Base-by-base conservation (phyloP, 495 filamentous ascomycete species). In the Mycothermus thermophilus region DNA sequence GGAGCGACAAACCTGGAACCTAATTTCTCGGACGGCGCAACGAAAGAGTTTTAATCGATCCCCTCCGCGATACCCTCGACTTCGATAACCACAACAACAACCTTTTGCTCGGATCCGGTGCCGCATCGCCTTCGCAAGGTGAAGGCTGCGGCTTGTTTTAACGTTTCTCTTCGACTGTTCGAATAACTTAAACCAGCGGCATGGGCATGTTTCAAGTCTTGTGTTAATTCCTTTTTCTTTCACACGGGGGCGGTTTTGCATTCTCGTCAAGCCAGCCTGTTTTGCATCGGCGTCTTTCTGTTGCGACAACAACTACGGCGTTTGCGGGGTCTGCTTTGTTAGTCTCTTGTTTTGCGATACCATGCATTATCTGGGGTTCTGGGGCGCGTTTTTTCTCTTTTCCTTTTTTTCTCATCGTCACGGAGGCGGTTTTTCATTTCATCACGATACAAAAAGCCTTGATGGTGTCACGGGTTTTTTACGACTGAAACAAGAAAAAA, bases 271-370 rank as follows among this genome's bases (percentile, higher is more conserved):
- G 34, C 37, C 42, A 34, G 34, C 33, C 34, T 43, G 40, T 44
- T 38, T 49, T 56, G 50, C 55, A 56, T 56, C 52, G 52, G 50
- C 45, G 52, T 47, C 45, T 46, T n/a, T n/a, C n/a, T n/a, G n/a
- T n/a, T n/a, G n/a, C n/a, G n/a, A n/a, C n/a, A n/a, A n/a, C n/a
- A 27, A 54, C 52, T 50, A 42, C 55, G 55, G 52, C 47, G 46
- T 50, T 54, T 36, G 43, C 23, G 20, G 42, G 40, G 30, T 44
- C 48, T 47, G 48, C 16, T 37, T 44, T 45, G 22, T 44, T 33
- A 35, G 41, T 43, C 23, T 21, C 17, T 24, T 28, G 6, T 32
- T 38, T 46, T 39, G 41, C 48, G 48, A 57, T 57, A 57, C 53
- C 53, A 57, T 51, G 48, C 40, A 46, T 43, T 29, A 37, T 27